Evolutionary conservation across 1,139 yeast species (phyloP).

Genomic region (Magnusiomyces suaveolens): DNA sequence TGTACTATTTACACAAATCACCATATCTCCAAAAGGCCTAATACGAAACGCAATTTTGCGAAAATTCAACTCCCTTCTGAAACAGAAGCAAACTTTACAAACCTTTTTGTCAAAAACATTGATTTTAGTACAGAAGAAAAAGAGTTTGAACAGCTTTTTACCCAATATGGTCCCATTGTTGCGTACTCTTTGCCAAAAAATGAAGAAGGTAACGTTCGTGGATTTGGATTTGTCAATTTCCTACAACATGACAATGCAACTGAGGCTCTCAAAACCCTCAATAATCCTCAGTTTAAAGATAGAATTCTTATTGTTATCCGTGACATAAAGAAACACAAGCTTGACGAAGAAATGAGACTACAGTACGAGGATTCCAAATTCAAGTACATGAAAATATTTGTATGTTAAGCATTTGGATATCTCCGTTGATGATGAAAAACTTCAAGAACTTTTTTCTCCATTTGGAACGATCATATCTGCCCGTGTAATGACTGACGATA

Average conservation of each 20-base stretch:
- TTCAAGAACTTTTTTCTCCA: constrained; percentile 72
- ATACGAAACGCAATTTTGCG: not conserved
- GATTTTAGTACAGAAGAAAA: constrained; percentile 29
- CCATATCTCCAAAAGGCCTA: constrained; percentile 58
- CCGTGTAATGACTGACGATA: constrained; percentile 80
- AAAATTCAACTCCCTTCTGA: constrained; percentile 48
- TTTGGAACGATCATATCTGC: constrained; percentile 86
- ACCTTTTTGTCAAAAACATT: constrained; percentile 77
- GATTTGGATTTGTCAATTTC: constrained; percentile 84
- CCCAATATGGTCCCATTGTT: constrained; percentile 50
- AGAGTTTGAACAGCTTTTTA: constrained; percentile 12
- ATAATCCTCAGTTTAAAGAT: constrained; percentile 66
- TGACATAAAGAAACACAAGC: constrained; percentile 89
- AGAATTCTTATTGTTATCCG: constrained; percentile 76
- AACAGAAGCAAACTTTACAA: constrained; percentile 74
- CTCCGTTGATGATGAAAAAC: constrained; percentile 67
- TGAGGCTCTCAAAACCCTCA: constrained; percentile 71
- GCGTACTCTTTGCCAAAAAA: constrained; percentile 61
- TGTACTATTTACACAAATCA: constrained; percentile 82
- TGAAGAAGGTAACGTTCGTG: constrained; percentile 66
- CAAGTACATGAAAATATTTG: constrained; percentile 43
- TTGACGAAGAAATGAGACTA: constrained; percentile 77
- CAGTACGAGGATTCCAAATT: constrained; percentile 39
- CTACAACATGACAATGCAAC: constrained; percentile 71
- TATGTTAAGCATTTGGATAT: constrained; percentile 84